These are phyloP conservation scores for Salix viminalis DNA, from an alignment of 345 rosid species.

Conservation along the genomic window DNA sequence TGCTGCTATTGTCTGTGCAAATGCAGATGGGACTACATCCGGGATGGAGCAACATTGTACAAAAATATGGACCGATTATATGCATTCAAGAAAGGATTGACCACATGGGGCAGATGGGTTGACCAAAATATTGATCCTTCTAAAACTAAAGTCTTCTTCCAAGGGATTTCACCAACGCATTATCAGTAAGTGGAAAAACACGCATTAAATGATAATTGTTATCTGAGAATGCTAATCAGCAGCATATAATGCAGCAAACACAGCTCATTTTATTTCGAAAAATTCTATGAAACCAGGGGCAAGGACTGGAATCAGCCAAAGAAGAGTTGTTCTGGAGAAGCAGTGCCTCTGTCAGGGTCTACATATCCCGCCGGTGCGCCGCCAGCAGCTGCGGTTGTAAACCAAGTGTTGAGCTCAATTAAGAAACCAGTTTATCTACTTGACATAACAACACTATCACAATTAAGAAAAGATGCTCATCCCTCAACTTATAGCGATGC, in stretches of 20 bases:
- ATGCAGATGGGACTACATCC: conserved; percentile 78
- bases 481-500: conserved; percentile 57
- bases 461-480: conserved; percentile 86
- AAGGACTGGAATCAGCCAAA: conserved; percentile 72
- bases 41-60: conserved; percentile 42
- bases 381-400: conserved; percentile 52
- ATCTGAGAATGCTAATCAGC: background rate
- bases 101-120: conserved; percentile 84
- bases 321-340: conserved; percentile 57
- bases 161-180: conserved; percentile 93
- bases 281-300: conserved; percentile 42
- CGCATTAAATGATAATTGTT: background rate
- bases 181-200: conserved; percentile 48
- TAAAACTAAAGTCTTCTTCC: conserved; percentile 76
- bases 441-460: conserved; percentile 80
- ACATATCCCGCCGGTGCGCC: conserved; percentile 70
- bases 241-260: background rate
- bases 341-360: conserved; percentile 61
- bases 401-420: conserved; percentile 50
- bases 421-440: conserved; percentile 64
- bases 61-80: conserved; percentile 69
- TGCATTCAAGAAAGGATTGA: conserved; percentile 69
- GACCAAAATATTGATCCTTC: conserved; percentile 61
- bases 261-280: background rate
- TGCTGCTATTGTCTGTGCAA: background rate